Conservation (phyloP, 1,139 yeast genomes). For the Kluyveromyces sp. region DNA sequence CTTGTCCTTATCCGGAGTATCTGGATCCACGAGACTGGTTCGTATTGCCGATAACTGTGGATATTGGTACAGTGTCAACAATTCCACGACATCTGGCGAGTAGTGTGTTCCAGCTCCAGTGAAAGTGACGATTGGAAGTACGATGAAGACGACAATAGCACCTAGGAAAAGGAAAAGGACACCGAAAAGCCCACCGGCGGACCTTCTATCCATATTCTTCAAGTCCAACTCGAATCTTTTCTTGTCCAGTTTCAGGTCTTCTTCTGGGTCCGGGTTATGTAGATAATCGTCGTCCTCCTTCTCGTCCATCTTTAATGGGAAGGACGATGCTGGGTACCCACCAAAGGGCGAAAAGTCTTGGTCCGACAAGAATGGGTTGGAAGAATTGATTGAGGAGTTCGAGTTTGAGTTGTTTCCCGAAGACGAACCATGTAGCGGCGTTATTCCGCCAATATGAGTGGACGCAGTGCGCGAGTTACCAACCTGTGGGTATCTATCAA, state of each 20-base stretch:
- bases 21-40: slow-evolving; percentile 61
- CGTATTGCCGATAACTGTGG: slow-evolving; percentile 57
- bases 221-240: slow-evolving; percentile 52
- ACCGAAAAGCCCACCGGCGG: slow-evolving; percentile 54
- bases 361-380: slow-evolving; percentile 32
- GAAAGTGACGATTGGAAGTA: slow-evolving; percentile 68
- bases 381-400: slow-evolving; percentile 25
- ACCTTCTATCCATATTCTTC: slow-evolving; percentile 50
- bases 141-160: slow-evolving; percentile 55
- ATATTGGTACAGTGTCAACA: slow-evolving; percentile 50
- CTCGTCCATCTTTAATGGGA: slow-evolving; percentile 80
- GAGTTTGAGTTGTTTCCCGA: slow-evolving; percentile 23
- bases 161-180: slow-evolving; percentile 49
- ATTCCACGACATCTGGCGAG: slow-evolving; percentile 34
- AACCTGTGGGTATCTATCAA: slow-evolving; percentile 50
- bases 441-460: slow-evolving; percentile 9
- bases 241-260: slow-evolving; percentile 71
- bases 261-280: slow-evolving; percentile 89
- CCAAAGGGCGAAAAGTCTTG: slow-evolving; percentile 78
- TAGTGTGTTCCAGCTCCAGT: slow-evolving; percentile 47
- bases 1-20: slow-evolving; percentile 56
- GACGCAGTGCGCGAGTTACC: slow-evolving; percentile 42
- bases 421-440: slow-evolving; percentile 12
- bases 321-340: slow-evolving; percentile 84
- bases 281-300: slow-evolving; percentile 87